Evolutionary conservation across 768 basidiomycete species (phyloP).

Genomic region (Tulasnella sp.): DNA sequence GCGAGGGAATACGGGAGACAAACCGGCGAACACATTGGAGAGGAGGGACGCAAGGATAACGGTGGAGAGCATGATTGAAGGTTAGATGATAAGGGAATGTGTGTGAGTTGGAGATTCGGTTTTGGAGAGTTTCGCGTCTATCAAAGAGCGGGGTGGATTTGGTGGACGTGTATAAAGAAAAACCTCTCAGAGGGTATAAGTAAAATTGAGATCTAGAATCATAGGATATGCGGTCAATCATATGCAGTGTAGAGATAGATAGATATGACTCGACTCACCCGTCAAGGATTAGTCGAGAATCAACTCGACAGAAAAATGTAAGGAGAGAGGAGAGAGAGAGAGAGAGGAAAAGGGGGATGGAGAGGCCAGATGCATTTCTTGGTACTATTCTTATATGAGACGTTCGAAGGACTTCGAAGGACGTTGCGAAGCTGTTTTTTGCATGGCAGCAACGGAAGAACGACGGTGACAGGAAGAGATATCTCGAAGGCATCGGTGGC

Average conservation of each 20-base stretch:
- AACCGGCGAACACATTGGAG: constrained; percentile 41
- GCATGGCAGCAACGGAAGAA: too few relatives aligned
- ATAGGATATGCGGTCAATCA: not conserved
- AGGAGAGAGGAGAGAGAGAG: constrained; percentile 26
- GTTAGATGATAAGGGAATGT: constrained; percentile 26
- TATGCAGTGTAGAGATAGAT: not conserved
- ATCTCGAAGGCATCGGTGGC: too few relatives aligned
- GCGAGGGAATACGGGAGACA: constrained; percentile 27
- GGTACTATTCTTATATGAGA: too few relatives aligned
- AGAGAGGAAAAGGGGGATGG: constrained; percentile 25
- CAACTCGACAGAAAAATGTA: constrained; percentile 50
- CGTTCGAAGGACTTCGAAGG: too few relatives aligned
- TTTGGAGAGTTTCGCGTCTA: constrained; percentile 30
- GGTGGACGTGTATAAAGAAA: constrained; percentile 35
- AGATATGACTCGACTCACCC: constrained; percentile 33
- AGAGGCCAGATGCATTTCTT: not conserved
- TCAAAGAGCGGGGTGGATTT: constrained; percentile 20
- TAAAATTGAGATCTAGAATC: not conserved
- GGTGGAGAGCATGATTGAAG: constrained; percentile 42
- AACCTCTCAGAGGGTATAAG: constrained; percentile 46
- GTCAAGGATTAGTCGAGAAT: constrained; percentile 50
- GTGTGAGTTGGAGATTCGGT: constrained; percentile 35
- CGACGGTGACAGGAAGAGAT: too few relatives aligned
- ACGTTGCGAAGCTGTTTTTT: too few relatives aligned
- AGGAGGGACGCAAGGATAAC: constrained; percentile 45